Evolutionary conservation across 805 yeast species (phyloP).

Genomic region (Candida pseudoglaebosa): DNA sequence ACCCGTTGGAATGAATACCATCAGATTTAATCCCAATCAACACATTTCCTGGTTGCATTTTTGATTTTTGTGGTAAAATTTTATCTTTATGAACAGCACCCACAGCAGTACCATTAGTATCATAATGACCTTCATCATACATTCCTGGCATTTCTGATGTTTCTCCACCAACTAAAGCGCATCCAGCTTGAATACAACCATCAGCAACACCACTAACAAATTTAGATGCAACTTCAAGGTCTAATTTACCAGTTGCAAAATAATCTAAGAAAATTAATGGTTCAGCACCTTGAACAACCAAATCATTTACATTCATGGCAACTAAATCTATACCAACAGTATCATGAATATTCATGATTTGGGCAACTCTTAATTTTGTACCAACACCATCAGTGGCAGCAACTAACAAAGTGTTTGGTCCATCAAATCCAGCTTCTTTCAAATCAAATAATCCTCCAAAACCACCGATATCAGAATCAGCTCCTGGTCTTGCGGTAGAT

Average conservation of each 20-base stretch:
- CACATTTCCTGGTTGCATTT: conserved; percentile 76
- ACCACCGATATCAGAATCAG: conserved; percentile 98
- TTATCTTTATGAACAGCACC: conserved; percentile 84
- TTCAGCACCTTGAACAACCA: conserved; percentile 98
- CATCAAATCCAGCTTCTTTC: conserved; percentile 79
- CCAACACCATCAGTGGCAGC: conserved; percentile 99
- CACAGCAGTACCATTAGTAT: conserved; percentile 96
- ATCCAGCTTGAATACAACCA: conserved; percentile 91
- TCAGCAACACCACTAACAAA: conserved; percentile 95
- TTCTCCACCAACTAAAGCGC: conserved; percentile 99
- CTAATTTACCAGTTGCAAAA: conserved; percentile 92
- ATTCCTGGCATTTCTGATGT: conserved; percentile 99
- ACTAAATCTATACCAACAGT: conserved; percentile 99
- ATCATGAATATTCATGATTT: conserved; percentile 79
- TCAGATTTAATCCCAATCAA: conserved; percentile 83
- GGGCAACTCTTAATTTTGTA: conserved; percentile 93
- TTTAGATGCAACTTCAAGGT: conserved; percentile 74
- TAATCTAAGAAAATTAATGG: conserved; percentile 93
- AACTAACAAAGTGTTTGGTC: conserved; percentile 76
- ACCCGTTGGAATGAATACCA: conserved; percentile 97
- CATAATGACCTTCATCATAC: conserved; percentile 93
- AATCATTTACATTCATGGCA: conserved; percentile 98
- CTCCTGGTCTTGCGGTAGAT: conserved; percentile 91
- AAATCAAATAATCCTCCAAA: conserved; percentile 97
- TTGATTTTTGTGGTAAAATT: conserved; percentile 66